phyloP scores from a whole-genome alignment of 352 stramenopile species.

The Phytophthora kernoviae region DNA sequence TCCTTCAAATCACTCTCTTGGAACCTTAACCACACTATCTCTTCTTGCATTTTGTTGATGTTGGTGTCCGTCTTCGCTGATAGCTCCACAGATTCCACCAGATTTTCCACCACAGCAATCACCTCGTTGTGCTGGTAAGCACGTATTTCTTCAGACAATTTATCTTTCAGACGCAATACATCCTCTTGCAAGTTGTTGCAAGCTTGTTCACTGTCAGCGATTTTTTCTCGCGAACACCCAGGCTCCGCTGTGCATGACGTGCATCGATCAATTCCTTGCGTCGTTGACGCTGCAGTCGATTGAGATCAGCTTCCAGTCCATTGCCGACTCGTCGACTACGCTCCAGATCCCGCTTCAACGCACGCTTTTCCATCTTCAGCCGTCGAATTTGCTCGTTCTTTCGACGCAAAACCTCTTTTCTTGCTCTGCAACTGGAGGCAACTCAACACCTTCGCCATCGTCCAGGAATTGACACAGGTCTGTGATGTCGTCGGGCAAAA shows the following conservation, averaged over 20 bases:
- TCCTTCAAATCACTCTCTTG: background rate
- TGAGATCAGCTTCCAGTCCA: slow-evolving; percentile 9
- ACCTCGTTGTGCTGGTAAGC: slow-evolving; percentile 3
- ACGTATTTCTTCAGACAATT: background rate
- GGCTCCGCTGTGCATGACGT: background rate
- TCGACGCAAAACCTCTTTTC: background rate
- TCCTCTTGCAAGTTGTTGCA: slow-evolving; percentile 1
- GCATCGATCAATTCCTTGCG: slow-evolving; percentile 4
- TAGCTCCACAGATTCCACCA: slow-evolving; percentile 18
- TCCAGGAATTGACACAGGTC: slow-evolving; percentile 9
- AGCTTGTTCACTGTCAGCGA: slow-evolving; percentile 3
- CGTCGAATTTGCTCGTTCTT: slow-evolving; percentile 11
- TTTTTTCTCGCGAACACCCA: background rate
- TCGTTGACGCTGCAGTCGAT: slow-evolving; percentile 8
- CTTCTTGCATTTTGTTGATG: background rate
- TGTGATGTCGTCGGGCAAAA: slow-evolving; percentile 9
- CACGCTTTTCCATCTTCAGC: slow-evolving; percentile 5
- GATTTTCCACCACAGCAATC: background rate
- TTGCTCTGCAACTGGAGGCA: background rate
- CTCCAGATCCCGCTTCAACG: slow-evolving; percentile 6
- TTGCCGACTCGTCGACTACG: slow-evolving; percentile 13
- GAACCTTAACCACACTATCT: background rate
- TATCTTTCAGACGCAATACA: background rate
- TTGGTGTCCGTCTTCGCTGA: background rate
- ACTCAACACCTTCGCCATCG: background rate